Conservation (phyloP, 208 protist genomes). For the Entamoeba nuttalli region DNA sequence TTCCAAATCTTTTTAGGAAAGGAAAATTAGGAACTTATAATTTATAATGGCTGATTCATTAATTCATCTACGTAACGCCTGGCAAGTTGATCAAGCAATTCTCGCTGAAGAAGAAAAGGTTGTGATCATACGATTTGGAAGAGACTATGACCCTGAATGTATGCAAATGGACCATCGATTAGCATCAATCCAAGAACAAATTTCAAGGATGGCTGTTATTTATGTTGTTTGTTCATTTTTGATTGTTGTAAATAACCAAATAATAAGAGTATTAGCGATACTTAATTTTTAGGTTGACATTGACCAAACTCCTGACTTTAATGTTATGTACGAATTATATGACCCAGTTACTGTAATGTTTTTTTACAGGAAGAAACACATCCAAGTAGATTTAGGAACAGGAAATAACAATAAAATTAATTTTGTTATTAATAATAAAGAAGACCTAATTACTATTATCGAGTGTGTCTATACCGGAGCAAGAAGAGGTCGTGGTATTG, state of each 20-base stretch:
- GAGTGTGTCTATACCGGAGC: not conserved
- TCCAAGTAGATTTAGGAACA: constrained; percentile 23
- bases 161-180: constrained; percentile 24
- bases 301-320: constrained; percentile 26
- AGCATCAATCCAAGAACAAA: not conserved
- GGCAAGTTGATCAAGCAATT: constrained; percentile 31
- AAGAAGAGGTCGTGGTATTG: not conserved
- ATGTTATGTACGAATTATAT: constrained; percentile 32
- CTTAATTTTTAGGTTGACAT: constrained; percentile 17
- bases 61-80: constrained; percentile 10
- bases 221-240: not conserved
- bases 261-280: not conserved
- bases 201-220: not conserved
- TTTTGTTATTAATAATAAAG: constrained; percentile 7
- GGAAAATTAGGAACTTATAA: no score
- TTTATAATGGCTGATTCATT: not conserved
- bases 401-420: constrained; percentile 33
- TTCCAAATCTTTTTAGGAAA: no score
- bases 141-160: constrained; percentile 20
- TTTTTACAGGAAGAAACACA: constrained; percentile 24
- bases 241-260: not conserved
- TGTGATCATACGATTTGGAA: constrained; percentile 25
- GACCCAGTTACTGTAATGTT: constrained; percentile 26
- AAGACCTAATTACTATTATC: constrained; percentile 23
- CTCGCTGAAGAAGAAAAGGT: constrained; percentile 6